Evolutionary conservation across 2,329 filamentous ascomycete species (phyloP).

Genomic region (Claviceps sp.): DNA sequence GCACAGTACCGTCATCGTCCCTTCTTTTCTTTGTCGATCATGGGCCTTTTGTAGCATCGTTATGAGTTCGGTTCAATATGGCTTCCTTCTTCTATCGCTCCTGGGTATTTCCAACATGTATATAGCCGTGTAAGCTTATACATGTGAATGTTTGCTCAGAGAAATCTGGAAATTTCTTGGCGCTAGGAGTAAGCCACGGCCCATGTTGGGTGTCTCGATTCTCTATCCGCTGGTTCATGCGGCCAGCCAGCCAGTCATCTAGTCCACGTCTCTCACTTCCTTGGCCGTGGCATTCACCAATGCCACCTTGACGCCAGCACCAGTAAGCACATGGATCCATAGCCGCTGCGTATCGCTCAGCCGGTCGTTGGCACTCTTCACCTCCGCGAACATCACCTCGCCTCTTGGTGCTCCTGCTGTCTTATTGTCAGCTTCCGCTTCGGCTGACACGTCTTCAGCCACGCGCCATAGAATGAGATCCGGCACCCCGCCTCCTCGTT

Average conservation of each 20-base stretch:
- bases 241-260: background rate
- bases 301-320: slow-evolving; percentile 75
- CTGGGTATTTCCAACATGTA: no score
- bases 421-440: slow-evolving; percentile 2
- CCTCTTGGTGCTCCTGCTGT: slow-evolving; percentile 25
- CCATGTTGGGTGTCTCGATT: background rate
- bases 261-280: slow-evolving; percentile 32
- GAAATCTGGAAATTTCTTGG: background rate
- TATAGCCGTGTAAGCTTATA: no score
- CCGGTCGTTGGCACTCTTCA: slow-evolving; percentile 80
- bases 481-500: slow-evolving; percentile 75
- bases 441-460: background rate
- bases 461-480: slow-evolving; percentile 81
- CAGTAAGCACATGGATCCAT: slow-evolving; percentile 89
- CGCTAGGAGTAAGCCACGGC: background rate
- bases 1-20: background rate
- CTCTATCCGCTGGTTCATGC: background rate
- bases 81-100: no score
- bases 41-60: no score
- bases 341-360: slow-evolving; percentile 91
- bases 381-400: slow-evolving; percentile 65
- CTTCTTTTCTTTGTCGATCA: no score
- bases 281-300: slow-evolving; percentile 53
- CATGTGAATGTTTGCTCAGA: background rate
- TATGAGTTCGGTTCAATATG: no score